Base-by-base conservation (phyloP, 225 moss, liverwort and hornwort genomes). In the Neckera pumila region DNA sequence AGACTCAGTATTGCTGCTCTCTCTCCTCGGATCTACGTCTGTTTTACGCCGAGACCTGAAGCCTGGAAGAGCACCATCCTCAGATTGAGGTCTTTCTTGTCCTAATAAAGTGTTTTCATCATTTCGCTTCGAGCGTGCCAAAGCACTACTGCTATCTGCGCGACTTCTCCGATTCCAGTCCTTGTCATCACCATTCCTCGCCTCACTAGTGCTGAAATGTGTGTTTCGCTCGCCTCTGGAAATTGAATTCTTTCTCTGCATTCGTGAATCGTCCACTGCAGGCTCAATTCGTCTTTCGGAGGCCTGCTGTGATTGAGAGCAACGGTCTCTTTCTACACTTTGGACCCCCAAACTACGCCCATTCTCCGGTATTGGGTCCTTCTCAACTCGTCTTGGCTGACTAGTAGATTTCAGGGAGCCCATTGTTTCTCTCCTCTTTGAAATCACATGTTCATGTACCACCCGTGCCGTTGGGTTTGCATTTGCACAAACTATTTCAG, bases 351-450 rank as follows among this genome's bases (percentile, higher is more conserved):
- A 54, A 74, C 82, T 54, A 58, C 63, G 86, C 79, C 45, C 36
- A 66, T 42, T 85, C 54, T 87, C 81, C 30, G 15, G 83, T 18
- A 66, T 8, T 20, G 20, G 25, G 69, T 65, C 75, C 85, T 80
- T 90, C 66, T 80, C 88, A 70, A 75, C 81, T 86, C 76, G 85
- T 83, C 84, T 85, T 49, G 81, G 10, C 80, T 90, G 89, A 89
- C 69, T 81, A 42, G 36, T n/a, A 61, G 79, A 69, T 65, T 85
- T 76, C 82, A n/a, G 31, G 45, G 40, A 88, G 80, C n/a, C 84
- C 57, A 42, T 63, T 63, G 60, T 85, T 86, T 89, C 83, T 75
- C 71, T 82, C 79, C 86, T 84, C 27, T 84, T 71, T 30, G 82
- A 86, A 71, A 72, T 83, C 85, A 38, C 73, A 72, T 64, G 59